Evolutionary conservation across 441 rosid species (phyloP), one percentile per base, ranked within the genome.

Genomic region (Melastoma candidum): DNA sequence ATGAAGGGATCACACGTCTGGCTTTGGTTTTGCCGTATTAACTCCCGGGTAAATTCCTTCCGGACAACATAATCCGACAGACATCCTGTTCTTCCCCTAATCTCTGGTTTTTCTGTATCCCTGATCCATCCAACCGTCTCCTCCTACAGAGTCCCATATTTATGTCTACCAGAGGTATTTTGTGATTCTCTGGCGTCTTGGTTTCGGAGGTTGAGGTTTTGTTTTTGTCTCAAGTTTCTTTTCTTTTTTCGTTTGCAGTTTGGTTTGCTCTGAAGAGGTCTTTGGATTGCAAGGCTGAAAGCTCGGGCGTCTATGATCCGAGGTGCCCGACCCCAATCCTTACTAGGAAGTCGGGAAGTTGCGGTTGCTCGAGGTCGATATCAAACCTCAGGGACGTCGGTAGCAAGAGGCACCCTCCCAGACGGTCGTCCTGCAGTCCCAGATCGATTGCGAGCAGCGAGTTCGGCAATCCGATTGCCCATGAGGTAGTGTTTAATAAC

Each of bases 361-460:
- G 61, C 12, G 22, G 67, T 8, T 63, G 67, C 57, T 63, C 67
- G 8, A 63, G 45, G 59, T 63, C 67, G n/a, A 56, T 63, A n/a
- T 45, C 61, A 12, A 46, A 44, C 43, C 49, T 58, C 44, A 52
- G 58, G n/a, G 58, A 64, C 41, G 57, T 64, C 12, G 61, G 56
- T 2, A 50, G 48, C 62, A 57, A 27, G 27, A 27, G 57, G 44
- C 54, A 22, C 12, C 39, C 53, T 1, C 32, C 47, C 48, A 57
- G 26, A 45, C 49, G 26, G 11, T 26, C 46, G 4, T 54, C 46
- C 59, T 65, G 63, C 32, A 78, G 85, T 62, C 83, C 95, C 11
- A 67, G 73, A 65, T 77, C 85, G 48, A 24, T 78, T 2, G 69
- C 54, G 7, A 79, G 79, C 68, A 48, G 45, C 11, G 71, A 74